These are phyloP conservation scores for Bisporella sp. DNA, from an alignment of 2,329 filamentous ascomycete species.

Conservation along the genomic window DNA sequence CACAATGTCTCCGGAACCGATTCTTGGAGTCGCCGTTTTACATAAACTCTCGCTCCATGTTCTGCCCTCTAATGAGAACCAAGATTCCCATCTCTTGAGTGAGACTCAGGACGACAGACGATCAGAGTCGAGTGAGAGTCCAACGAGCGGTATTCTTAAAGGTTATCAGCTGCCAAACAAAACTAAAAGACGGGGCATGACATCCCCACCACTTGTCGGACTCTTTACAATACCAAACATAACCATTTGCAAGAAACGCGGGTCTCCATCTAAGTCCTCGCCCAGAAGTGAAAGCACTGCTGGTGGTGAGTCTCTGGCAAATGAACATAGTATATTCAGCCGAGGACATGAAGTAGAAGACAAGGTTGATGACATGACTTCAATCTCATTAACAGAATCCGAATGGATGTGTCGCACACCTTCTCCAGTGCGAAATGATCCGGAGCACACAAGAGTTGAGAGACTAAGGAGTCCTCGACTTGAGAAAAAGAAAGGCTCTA, in stretches of 20 bases:
- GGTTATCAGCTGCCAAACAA: too few species aligned
- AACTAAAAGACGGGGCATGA: neutral
- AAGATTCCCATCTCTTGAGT: too few species aligned
- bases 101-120: too few species aligned
- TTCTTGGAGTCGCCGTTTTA: slow-evolving; percentile 8
- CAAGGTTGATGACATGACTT: slow-evolving; percentile 4
- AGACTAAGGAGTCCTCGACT: slow-evolving; percentile 4
- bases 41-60: too few species aligned
- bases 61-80: too few species aligned
- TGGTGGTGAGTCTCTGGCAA: too few species aligned
- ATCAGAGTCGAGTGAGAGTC: too few species aligned
- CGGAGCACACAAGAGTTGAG: neutral
- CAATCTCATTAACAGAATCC: slow-evolving; percentile 17
- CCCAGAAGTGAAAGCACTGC: too few species aligned
- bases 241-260: slow-evolving; percentile 8
- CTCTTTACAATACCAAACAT: slow-evolving; percentile 10
- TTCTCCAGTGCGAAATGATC: slow-evolving; percentile 6
- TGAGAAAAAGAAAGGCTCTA: neutral
- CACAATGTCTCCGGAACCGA: slow-evolving; percentile 10
- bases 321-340: too few species aligned
- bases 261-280: too few species aligned
- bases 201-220: slow-evolving; percentile 3
- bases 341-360: neutral
- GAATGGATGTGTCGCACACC: slow-evolving; percentile 22
- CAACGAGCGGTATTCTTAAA: too few species aligned